Evolutionary conservation across 2,329 filamentous ascomycete genomes (phyloP).

Genomic region (Epichloe sylvatica): DNA sequence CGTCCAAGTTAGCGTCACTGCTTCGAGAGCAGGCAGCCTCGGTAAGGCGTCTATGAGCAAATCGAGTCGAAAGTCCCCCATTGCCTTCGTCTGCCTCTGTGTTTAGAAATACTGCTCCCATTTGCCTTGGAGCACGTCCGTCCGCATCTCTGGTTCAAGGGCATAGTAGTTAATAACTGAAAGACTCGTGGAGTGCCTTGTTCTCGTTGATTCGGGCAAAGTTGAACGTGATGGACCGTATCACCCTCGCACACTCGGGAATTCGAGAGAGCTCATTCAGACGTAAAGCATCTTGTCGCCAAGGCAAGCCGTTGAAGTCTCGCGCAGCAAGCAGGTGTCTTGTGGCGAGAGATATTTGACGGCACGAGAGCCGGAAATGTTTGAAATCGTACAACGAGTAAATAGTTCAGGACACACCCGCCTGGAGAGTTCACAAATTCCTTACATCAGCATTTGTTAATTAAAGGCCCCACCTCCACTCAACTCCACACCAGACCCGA

Average conservation of each 20-base stretch:
- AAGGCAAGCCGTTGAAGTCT: conserved; percentile 28
- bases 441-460: no score
- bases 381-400: conserved; percentile 21
- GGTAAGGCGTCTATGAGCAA: conserved; percentile 4
- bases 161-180: conserved; percentile 25
- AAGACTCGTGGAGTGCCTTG: conserved; percentile 22
- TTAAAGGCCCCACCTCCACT: background rate
- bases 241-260: conserved; percentile 25
- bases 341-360: conserved; percentile 26
- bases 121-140: conserved; percentile 20
- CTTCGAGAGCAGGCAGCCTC: conserved; percentile 10
- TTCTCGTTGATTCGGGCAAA: conserved; percentile 29
- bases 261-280: conserved; percentile 30
- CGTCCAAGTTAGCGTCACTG: conserved; percentile 12
- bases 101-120: conserved; percentile 25
- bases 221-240: conserved; percentile 32
- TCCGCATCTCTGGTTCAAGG: conserved; percentile 23
- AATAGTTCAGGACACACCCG: background rate
- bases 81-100: conserved; percentile 14
- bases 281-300: conserved; percentile 30
- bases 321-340: conserved; percentile 28
- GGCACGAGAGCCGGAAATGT: conserved; percentile 26
- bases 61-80: background rate
- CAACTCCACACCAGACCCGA: no score
- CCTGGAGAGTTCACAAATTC: background rate